phyloP scores from a whole-genome alignment of 2,329 filamentous ascomycete genomes.

The Alternaria sp. region DNA sequence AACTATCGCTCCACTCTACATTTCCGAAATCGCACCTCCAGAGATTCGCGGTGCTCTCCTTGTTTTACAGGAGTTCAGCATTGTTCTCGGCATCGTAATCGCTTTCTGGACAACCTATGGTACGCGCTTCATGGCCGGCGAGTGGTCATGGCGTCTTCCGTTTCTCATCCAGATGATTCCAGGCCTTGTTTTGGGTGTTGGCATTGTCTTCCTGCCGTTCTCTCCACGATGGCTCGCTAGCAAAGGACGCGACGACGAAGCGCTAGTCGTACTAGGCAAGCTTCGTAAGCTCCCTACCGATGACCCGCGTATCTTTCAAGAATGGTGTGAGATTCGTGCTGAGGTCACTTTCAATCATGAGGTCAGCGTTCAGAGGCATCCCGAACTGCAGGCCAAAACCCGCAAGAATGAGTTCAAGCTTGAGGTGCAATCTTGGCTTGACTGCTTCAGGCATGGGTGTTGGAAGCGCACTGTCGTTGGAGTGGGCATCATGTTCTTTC shows the following conservation, averaged over 20 bases:
- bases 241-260: slow-evolving; percentile 56
- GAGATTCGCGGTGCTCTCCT: slow-evolving; percentile 60
- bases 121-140: slow-evolving; percentile 54
- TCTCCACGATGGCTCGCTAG: slow-evolving; percentile 64
- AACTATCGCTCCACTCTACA: slow-evolving; percentile 61
- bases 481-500: slow-evolving; percentile 55
- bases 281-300: slow-evolving; percentile 59
- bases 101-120: slow-evolving; percentile 65
- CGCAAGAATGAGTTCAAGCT: slow-evolving; percentile 52
- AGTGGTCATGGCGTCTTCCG: slow-evolving; percentile 58
- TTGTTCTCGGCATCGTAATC: slow-evolving; percentile 59
- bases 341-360: slow-evolving; percentile 63
- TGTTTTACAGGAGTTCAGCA: slow-evolving; percentile 59
- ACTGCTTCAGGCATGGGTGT: slow-evolving; percentile 58
- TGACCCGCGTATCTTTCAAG: slow-evolving; percentile 61
- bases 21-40: slow-evolving; percentile 61
- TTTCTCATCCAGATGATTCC: slow-evolving; percentile 58
- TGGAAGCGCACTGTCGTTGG: slow-evolving; percentile 55
- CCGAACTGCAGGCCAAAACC: slow-evolving; percentile 38
- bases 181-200: slow-evolving; percentile 50
- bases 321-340: slow-evolving; percentile 62
- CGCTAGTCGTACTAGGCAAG: slow-evolving; percentile 57
- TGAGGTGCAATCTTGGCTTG: slow-evolving; percentile 57
- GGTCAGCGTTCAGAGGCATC: slow-evolving; percentile 51
- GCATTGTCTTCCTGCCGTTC: slow-evolving; percentile 61